phyloP scores from a whole-genome alignment of 495 filamentous ascomycete species.

The Cercophora scortea region DNA sequence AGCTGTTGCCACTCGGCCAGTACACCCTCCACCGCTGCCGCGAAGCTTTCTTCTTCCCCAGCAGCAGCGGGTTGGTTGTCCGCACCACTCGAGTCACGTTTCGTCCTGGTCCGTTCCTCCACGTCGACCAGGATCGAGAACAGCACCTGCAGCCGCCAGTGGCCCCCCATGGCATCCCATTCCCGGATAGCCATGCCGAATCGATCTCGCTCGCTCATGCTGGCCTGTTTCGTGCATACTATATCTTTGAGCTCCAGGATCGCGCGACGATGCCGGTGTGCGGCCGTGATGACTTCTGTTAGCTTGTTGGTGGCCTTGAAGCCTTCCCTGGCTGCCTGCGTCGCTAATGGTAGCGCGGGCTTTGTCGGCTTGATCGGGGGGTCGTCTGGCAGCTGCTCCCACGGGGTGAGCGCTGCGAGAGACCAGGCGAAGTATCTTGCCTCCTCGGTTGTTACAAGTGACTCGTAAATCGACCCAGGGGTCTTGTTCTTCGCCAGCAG shows the following conservation, averaged over 20 bases:
- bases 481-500: conserved; percentile 38
- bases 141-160: conserved; percentile 71
- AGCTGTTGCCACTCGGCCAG: conserved; percentile 46
- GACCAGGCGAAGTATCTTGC: conserved; percentile 67
- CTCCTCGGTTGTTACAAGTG: conserved; percentile 51
- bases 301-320: conserved; percentile 72
- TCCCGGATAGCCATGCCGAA: conserved; percentile 72
- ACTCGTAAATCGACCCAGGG: conserved; percentile 39
- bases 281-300: conserved; percentile 53
- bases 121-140: conserved; percentile 63
- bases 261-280: conserved; percentile 48
- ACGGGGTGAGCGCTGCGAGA: conserved; percentile 67
- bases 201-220: conserved; percentile 27
- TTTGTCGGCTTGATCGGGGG: conserved; percentile 28
- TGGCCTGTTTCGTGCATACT: conserved; percentile 27
- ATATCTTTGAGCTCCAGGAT: conserved; percentile 54
- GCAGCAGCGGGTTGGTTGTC: neutral
- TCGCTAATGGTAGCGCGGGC: conserved; percentile 40
- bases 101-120: conserved; percentile 24
- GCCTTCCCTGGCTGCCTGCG: conserved; percentile 62
- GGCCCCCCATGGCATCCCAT: conserved; percentile 53
- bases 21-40: conserved; percentile 19
- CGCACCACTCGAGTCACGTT: neutral
- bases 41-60: conserved; percentile 9
- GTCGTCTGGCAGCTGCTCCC: conserved; percentile 50